Base-by-base conservation (phyloP, 2,329 filamentous ascomycete species). In the Aspergillus pseudotamarii region DNA sequence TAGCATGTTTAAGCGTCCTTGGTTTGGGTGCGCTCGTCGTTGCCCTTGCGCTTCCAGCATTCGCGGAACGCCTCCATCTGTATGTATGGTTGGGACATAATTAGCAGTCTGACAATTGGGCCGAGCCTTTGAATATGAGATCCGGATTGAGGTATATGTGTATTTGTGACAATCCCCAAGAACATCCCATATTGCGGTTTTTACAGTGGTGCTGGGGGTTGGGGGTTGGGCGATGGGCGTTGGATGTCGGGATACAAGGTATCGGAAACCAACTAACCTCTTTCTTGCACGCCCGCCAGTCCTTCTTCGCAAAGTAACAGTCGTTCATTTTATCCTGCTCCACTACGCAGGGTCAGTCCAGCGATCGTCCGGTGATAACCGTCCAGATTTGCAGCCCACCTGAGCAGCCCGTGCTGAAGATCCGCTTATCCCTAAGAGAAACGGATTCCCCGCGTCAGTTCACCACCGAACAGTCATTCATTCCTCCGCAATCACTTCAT, bases 231-330 rank as follows among this genome's bases (percentile, higher is more conserved):
- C 26, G 26, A 4, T 26, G 26, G 26, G 26, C 26, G 26, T 26
- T 3, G 3, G 26, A 26, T 45, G 43, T 36, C 41, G 32, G 48
- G 21, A 59, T 36, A 32, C 8, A 26, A 6, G 12, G 16, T 4
- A n/a, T 16, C 45, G 28, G 8, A 23, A 23, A 9, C 9, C 11
- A 38, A 45, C 41, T 46, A 16, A 81, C 94, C 87, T 98, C 94
- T 69, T 88, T 84, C 75, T 91, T 91, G 80, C 95, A 99, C 62
- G 86, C 84, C 70, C 95, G 85, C 94, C 95, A 99, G 76, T 99
- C 95, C 77, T 94, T 97, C 85, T 94, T 97, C 60, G 94, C 93
- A 75, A 88, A 97, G 78, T 96, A 97, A 80, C 95, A 99, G 77
- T 98, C 92, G 41, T 93, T 97, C 89, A 99, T 86, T 74, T 89